phyloP scores from a whole-genome alignment of 192 early-diverging fungal genomes.

The Phycomyces blakesleeanus region DNA sequence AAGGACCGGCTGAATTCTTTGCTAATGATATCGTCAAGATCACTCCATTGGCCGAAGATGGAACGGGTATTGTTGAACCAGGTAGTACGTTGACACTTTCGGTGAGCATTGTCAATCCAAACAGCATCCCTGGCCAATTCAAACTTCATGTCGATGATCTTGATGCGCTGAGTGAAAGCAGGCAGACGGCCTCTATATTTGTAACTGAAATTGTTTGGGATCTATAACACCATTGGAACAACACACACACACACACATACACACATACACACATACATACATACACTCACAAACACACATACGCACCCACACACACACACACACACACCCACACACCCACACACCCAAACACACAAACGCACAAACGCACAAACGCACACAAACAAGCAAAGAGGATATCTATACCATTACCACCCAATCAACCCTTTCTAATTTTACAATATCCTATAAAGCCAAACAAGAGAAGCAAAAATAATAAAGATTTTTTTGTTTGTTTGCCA shows the following conservation, averaged over 20 bases:
- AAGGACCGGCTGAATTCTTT: conserved; percentile 73
- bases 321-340: no score
- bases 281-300: no score
- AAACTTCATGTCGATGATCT: conserved; percentile 69
- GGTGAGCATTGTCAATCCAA: conserved; percentile 58
- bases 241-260: background rate
- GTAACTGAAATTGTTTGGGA: conserved; percentile 54
- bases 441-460: no score
- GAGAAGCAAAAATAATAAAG: no score
- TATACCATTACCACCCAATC: background rate
- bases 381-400: background rate
- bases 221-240: conserved; percentile 4
- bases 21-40: conserved; percentile 60
- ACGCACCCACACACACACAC: no score
- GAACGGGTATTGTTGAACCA: conserved; percentile 55
- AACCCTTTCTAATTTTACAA: background rate
- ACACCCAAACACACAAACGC: no score
- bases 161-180: conserved; percentile 55
- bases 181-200: conserved; percentile 59
- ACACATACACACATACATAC: conserved; percentile 5
- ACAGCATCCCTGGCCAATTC: conserved; percentile 71
- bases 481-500: no score
- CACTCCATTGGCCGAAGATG: conserved; percentile 52
- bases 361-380: no score
- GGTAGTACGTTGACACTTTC: conserved; percentile 52